These are phyloP conservation scores for Penicillium maclennaniae DNA, from an alignment of 495 filamentous ascomycete genomes.

Conservation along the genomic window DNA sequence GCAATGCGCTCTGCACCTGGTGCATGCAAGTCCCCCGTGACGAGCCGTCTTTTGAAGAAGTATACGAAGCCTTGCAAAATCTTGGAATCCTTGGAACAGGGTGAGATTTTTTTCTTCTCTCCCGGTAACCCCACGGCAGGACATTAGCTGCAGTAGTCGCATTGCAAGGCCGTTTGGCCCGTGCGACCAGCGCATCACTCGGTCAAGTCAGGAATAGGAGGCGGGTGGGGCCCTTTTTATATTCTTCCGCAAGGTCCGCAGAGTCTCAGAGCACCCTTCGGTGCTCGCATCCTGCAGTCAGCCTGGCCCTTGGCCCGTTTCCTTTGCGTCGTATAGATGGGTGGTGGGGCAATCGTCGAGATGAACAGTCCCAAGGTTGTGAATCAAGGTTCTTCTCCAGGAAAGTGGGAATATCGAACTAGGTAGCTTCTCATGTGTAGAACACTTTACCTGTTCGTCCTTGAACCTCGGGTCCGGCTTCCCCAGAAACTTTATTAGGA, in stretches of 20 bases:
- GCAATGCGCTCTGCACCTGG: conserved; percentile 8
- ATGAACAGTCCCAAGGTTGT: neutral
- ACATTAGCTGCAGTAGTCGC: conserved; percentile 8
- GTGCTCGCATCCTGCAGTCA: neutral
- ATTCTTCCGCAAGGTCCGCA: conserved; percentile 25
- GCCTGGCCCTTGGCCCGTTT: neutral
- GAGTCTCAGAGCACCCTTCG: neutral
- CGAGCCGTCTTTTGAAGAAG: neutral
- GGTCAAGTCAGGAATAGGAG: conserved; percentile 33
- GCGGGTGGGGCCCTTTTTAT: conserved; percentile 17
- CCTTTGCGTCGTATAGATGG: neutral
- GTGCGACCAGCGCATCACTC: conserved; percentile 23
- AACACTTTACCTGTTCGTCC: neutral
- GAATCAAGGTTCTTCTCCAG: no score
- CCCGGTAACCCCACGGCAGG: neutral
- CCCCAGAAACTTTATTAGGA: conserved; percentile 11
- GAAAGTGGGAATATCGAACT: no score
- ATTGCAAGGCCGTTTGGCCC: conserved; percentile 11
- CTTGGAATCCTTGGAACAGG: no score
- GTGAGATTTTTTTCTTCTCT: neutral
- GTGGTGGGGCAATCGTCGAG: neutral
- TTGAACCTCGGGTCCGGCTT: conserved; percentile 4
- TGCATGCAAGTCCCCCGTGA: conserved; percentile 16
- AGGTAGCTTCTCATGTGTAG: no score
- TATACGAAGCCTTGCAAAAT: neutral